These are phyloP conservation scores for Agrocybe praecox DNA, from an alignment of 768 basidiomycete genomes.

Conservation along the genomic window DNA sequence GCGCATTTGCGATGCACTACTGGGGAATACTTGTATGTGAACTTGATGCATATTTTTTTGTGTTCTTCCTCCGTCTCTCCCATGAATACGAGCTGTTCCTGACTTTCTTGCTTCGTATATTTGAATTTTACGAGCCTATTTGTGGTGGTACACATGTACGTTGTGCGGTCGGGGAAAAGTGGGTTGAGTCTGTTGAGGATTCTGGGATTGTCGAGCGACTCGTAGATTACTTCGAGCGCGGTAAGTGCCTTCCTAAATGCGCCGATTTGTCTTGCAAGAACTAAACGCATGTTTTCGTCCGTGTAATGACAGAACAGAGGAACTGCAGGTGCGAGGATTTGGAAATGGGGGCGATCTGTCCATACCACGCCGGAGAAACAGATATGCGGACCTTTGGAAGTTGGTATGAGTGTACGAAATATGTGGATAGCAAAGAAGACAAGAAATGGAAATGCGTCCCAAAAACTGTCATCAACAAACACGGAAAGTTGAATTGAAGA, in stretches of 20 bases:
- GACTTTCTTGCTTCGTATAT: background rate
- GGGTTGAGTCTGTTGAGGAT: background rate
- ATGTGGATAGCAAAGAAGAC: background rate
- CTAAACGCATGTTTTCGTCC: background rate
- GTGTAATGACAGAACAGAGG: background rate
- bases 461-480: background rate
- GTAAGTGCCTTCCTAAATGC: background rate
- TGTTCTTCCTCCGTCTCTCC: background rate
- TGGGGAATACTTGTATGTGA: background rate
- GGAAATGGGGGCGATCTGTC: background rate
- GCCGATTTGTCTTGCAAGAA: background rate
- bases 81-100: background rate
- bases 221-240: background rate
- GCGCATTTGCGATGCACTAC: background rate
- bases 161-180: background rate
- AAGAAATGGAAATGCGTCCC: background rate
- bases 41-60: background rate
- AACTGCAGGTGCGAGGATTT: background rate
- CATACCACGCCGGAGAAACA: background rate
- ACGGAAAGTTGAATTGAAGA: background rate
- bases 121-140: background rate
- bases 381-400: background rate
- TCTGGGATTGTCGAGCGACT: background rate
- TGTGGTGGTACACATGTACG: background rate
- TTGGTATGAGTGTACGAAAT: background rate